phyloP scores from a whole-genome alignment of 2,329 filamentous ascomycete genomes.

The Chrysosporium queenslandicum region DNA sequence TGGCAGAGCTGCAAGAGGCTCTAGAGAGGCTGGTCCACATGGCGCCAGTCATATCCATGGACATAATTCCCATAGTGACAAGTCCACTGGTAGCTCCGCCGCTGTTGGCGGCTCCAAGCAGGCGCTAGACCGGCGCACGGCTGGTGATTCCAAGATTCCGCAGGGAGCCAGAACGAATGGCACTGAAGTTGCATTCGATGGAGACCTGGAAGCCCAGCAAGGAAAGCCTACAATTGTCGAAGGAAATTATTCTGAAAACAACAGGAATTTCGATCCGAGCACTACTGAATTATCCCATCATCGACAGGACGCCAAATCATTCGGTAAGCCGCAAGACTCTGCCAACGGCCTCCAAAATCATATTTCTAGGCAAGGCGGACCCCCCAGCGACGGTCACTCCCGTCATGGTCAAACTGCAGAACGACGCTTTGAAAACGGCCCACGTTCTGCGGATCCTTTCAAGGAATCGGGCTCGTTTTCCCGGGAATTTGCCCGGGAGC shows the following conservation, averaged over 20 bases:
- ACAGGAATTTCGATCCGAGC: not conserved
- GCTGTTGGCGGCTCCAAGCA: conserved; percentile 27
- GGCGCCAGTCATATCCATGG: conserved; percentile 32
- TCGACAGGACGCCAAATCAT: conserved; percentile 29
- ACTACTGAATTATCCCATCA: conserved; percentile 27
- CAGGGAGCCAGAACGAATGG: conserved; percentile 5
- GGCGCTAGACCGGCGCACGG: not conserved
- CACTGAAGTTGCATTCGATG: not conserved
- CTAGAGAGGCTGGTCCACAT: conserved; percentile 42
- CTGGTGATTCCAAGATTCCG: not conserved
- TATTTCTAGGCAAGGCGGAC: conserved; percentile 23
- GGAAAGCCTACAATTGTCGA: conserved; percentile 19
- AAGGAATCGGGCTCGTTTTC: conserved; percentile 24
- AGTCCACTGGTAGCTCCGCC: conserved; percentile 21
- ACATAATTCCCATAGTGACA: conserved; percentile 26
- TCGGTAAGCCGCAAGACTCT: conserved; percentile 26
- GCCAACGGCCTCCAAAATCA: conserved; percentile 14
- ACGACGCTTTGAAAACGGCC: conserved; percentile 31
- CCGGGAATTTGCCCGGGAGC: conserved; percentile 22
- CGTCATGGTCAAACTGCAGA: conserved; percentile 26
- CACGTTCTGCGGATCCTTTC: conserved; percentile 31
- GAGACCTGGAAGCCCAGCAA: conserved; percentile 25
- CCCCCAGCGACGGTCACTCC: conserved; percentile 25
- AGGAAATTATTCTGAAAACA: conserved; percentile 20
- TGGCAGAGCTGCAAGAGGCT: conserved; percentile 47